These are phyloP conservation scores for Sungouiella blattae DNA, from an alignment of 805 yeast genomes.

Conservation along the genomic window DNA sequence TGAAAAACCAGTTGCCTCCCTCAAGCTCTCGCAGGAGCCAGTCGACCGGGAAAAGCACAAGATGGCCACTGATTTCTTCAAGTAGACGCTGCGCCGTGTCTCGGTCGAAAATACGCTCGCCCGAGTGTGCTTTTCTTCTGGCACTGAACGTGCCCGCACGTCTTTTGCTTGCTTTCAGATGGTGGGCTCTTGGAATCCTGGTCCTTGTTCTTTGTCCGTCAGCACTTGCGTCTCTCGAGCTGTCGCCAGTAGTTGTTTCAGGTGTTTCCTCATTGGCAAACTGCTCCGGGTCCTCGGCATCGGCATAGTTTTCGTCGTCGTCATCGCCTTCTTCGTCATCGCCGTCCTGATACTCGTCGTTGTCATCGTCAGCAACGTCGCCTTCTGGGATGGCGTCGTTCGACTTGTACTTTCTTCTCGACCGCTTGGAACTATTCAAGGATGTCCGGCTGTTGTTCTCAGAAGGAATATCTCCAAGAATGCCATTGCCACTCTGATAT, in stretches of 20 bases:
- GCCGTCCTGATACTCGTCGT: conserved; percentile 2
- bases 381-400: conserved; percentile 7
- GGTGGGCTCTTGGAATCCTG: conserved; percentile 12
- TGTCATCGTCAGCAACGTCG: conserved; percentile 9
- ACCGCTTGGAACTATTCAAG: conserved; percentile 4
- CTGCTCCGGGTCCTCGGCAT: not conserved
- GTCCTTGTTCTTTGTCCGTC: not conserved
- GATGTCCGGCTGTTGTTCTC: not conserved
- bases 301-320: not conserved
- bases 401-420: not conserved
- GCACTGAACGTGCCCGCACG: conserved; percentile 37
- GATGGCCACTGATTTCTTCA: conserved; percentile 73
- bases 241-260: not conserved
- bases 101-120: conserved; percentile 60
- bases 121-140: conserved; percentile 31
- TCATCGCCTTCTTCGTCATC: conserved; percentile 3
- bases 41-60: conserved; percentile 87
- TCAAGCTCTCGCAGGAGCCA: conserved; percentile 89
- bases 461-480: conserved; percentile 35
- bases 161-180: conserved; percentile 17
- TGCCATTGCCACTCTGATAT: conserved; percentile 30
- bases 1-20: conserved; percentile 92
- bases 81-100: conserved; percentile 74
- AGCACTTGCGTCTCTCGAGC: not conserved
- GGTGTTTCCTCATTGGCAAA: not conserved